Evolutionary conservation across 1,284 basidiomycete genomes (phyloP), one percentile per base, ranked within the genome.

Genomic region (Ganoderma resinaceum): DNA sequence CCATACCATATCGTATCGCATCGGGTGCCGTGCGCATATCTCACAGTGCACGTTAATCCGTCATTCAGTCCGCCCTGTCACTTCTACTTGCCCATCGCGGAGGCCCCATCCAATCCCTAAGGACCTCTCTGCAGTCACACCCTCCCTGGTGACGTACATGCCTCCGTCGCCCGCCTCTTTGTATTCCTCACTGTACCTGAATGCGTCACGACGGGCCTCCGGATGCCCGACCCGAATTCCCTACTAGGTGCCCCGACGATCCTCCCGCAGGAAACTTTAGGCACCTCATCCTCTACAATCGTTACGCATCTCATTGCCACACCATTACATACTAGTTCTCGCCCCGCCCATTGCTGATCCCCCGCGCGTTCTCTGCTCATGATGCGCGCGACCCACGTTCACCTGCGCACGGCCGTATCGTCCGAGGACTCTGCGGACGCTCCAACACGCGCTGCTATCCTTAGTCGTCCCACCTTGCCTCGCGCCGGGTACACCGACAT

Each of bases 141-240:
- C 52, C 29, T 55, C 29, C 23, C 31, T 29, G 29, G 29, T 31
- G 52, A 55, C 29, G 29, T 29, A 55, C 33, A 55, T 18, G 29
- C 29, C 31, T 31, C 58, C 58, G 26, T 38, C 35, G 57, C 62
- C 57, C 40, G 37, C 38, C 61, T 52, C 46, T 52, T 53, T 53
- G 52, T 60, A n/a, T 35, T 61, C 29, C 63, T 37, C 29, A 20
- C 57, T n/a, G 61, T 66, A 61, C 61, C 66, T 58, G 61, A 31
- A 18, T 42, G 53, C 43, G 61, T 62, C 61, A 33, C 53, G 52
- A 52, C 57, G 61, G 53, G 38, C 33, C 61, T 33, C 66, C 61
- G 66, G 66, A 49, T 38, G 49, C 55, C 40, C 66, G 61, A 57
- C 66, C 66, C 66, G 66, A 55, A 31, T 42, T 61, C n/a, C 65